Conservation (phyloP, 73 alveolate species). For the Stentor coeruleus region DNA sequence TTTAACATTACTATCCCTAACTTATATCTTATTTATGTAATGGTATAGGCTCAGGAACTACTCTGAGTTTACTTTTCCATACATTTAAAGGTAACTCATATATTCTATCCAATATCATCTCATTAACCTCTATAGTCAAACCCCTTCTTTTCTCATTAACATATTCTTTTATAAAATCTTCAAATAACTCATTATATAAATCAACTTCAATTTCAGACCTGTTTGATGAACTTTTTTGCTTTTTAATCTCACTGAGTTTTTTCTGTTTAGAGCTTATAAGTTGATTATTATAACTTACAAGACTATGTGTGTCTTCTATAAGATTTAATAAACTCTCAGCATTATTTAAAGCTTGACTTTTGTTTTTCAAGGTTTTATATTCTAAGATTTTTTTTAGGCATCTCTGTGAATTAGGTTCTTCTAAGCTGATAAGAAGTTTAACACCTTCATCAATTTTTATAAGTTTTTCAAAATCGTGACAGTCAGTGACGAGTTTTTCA, state of each 20-base stretch:
- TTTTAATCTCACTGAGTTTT: too few species aligned
- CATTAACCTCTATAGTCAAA: background rate
- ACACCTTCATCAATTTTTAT: background rate
- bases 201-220: too few species aligned
- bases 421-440: background rate
- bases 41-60: background rate
- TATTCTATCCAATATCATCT: background rate
- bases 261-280: too few species aligned
- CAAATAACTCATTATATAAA: background rate
- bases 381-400: background rate
- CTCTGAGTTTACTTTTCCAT: background rate
- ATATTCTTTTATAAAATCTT: background rate
- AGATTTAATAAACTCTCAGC: background rate
- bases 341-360: background rate
- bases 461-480: background rate
- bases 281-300: too few species aligned
- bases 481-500: conserved; percentile 11
- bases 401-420: background rate
- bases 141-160: background rate
- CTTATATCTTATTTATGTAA: too few species aligned
- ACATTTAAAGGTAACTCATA: background rate
- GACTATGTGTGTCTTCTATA: too few species aligned
- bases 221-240: too few species aligned
- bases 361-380: too few species aligned
- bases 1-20: too few species aligned